Conservation (phyloP, 2,329 filamentous ascomycete genomes). For the Monosporascus sp. region DNA sequence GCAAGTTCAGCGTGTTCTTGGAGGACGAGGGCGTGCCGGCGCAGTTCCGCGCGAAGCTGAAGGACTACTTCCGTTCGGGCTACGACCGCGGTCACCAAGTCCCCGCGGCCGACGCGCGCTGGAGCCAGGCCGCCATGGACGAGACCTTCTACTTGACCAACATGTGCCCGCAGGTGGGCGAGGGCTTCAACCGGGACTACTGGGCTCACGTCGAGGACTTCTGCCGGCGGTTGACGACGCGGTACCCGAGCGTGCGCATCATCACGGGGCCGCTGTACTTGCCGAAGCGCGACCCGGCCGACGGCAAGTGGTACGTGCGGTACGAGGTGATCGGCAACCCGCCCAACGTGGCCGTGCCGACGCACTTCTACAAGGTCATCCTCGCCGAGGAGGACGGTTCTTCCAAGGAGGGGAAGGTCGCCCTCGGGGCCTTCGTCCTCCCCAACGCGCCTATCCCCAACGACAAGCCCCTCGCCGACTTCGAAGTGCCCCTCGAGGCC, state of each 20-base stretch:
- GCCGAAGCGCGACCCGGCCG: constrained; percentile 70
- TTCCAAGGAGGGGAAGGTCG: constrained; percentile 56
- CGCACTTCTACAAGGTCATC: constrained; percentile 99
- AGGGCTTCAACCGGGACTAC: constrained; percentile 98
- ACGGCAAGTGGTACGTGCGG: constrained; percentile 91
- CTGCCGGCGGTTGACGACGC: constrained; percentile 72
- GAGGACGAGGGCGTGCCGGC: constrained; percentile 77
- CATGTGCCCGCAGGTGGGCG: constrained; percentile 97
- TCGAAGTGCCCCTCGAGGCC: constrained; percentile 90
- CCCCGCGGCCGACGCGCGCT: constrained; percentile 92
- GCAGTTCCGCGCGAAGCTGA: constrained; percentile 82
- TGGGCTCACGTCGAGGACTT: constrained; percentile 99
- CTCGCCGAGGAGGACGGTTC: constrained; percentile 76
- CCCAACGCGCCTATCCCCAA: constrained; percentile 89
- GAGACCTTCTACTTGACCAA: constrained; percentile 90
- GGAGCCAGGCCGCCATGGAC: constrained; percentile 91
- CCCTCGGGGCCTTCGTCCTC: constrained; percentile 88
- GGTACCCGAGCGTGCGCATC: constrained; percentile 82
- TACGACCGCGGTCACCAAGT: constrained; percentile 97
- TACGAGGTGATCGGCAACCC: constrained; percentile 96
- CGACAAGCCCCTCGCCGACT: constrained; percentile 79
- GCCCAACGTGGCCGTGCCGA: constrained; percentile 91
- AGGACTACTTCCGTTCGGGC: constrained; percentile 91
- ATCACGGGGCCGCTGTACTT: constrained; percentile 94
- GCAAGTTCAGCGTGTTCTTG: constrained; percentile 74